Conservation (phyloP, 2,329 filamentous ascomycete genomes). For the Botrytis fragariae region DNA sequence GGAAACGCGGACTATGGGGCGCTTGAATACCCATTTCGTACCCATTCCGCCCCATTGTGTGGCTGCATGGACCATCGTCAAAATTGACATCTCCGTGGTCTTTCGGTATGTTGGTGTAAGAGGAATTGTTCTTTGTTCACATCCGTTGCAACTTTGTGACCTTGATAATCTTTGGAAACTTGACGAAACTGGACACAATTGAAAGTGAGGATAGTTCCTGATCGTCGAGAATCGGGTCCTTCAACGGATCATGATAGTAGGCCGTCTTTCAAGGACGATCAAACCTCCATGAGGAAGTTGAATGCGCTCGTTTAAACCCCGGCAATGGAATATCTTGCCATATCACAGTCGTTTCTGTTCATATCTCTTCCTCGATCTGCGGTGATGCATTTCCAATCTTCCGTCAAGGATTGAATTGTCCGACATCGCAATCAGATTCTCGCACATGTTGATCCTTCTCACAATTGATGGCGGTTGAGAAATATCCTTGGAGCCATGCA, state of each 20-base stretch:
- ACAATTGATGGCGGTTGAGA: background rate
- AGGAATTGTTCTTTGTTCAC: background rate
- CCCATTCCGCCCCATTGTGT: constrained; percentile 2
- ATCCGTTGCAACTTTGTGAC: background rate
- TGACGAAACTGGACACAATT: background rate
- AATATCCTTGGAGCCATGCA: background rate
- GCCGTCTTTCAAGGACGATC: constrained; percentile 4
- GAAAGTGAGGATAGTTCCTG: background rate
- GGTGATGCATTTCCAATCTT: background rate
- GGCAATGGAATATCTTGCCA: background rate
- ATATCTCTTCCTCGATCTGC: background rate
- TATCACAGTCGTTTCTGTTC: background rate
- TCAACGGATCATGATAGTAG: background rate
- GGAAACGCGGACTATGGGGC: constrained; percentile 11
- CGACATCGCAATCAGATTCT: background rate
- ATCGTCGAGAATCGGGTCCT: background rate
- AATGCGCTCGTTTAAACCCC: background rate
- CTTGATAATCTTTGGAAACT: background rate
- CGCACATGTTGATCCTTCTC: background rate
- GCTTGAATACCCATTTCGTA: background rate
- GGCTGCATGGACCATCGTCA: constrained; percentile 4
- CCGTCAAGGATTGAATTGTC: background rate
- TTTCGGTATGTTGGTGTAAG: background rate
- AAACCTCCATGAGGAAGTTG: constrained; percentile 6
- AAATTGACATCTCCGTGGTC: constrained; percentile 1